Conservation (phyloP, 345 rosid species). For the Aquilaria sinensis region DNA sequence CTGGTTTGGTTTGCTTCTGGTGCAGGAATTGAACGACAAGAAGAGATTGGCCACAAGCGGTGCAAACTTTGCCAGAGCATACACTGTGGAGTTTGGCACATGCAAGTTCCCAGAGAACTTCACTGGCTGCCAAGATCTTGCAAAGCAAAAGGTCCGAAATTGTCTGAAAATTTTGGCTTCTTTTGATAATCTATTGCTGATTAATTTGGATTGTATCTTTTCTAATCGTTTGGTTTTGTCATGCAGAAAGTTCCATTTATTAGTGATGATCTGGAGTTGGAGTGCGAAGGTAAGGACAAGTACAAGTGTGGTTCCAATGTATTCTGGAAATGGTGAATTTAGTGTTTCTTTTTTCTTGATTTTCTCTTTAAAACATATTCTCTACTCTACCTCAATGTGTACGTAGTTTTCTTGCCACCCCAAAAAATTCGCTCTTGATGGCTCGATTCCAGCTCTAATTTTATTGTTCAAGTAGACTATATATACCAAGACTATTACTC, state of each 20-base stretch:
- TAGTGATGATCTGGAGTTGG: conserved; percentile 75
- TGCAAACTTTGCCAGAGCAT: conserved; percentile 95
- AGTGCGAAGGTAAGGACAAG: conserved; percentile 95
- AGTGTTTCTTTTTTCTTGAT: not conserved
- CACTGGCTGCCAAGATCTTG: conserved; percentile 98
- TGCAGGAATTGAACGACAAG: conserved; percentile 88
- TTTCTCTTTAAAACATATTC: conserved; percentile 7
- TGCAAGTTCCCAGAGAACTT: conserved; percentile 99
- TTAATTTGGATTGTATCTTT: not conserved
- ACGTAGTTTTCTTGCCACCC: conserved; percentile 22
- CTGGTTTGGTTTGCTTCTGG: conserved; percentile 3
- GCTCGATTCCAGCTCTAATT: not conserved
- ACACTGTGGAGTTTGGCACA: conserved; percentile 80
- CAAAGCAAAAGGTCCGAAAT: conserved; percentile 77
- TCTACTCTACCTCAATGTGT: conserved; percentile 18
- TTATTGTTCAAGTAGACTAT: not conserved
- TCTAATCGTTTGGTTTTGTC: not conserved
- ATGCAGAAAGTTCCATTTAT: conserved; percentile 93
- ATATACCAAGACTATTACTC: not conserved
- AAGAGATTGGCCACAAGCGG: conserved; percentile 97
- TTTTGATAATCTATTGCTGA: not conserved
- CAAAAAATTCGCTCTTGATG: conserved; percentile 11
- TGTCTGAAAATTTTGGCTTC: not conserved
- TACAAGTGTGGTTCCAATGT: conserved; percentile 98
- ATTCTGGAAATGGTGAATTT: conserved; percentile 95